Evolutionary conservation across 495 filamentous ascomycete genomes (phyloP), one percentile per base, ranked within the genome.

Genomic region (Hyphodiscus hymeniophilus): DNA sequence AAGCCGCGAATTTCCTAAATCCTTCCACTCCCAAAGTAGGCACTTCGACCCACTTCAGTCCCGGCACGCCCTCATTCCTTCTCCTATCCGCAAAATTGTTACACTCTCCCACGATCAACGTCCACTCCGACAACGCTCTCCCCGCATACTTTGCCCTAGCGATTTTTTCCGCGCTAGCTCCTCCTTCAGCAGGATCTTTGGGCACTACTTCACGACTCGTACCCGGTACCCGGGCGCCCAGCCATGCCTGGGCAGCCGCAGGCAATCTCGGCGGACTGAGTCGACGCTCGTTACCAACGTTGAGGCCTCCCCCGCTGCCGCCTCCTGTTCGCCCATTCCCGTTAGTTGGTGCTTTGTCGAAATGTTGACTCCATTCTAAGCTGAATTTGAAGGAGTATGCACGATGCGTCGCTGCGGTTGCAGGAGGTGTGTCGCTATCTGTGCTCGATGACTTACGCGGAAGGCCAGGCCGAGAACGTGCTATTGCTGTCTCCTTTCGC

Each of bases 1-100:
- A 28, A 4, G 26, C 26, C 4, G 26, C 26, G 12, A 76, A 62
- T 41, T 75, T 81, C 45, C 87, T 75, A 56, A 95, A 86, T 34
- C 80, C 82, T 47, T 98, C 92, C 26, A 96, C 87, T 4, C 84
- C 81, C 41, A 98, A 73, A 24, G 75, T 81, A 18, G 92, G 92
- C 21, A 90, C 91, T 64, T 98, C 92, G 36, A 98, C 85, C 51
- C 81, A 71, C 40, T 69, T 75, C 57, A 91, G 74, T 6, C 66
- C 67, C 7, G 87, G 79, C 12, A 94, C 84, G 38, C 92, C 92
- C 64, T 98, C 92, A 32, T 80, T 81, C 51, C 81, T 84, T 48
- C 92, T 75, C 22, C 91, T 75, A 23, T 95, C 87, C 38, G 91
- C 86, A 64, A 98, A 98, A 58, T 81, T 87, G 60, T 97, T 89